Evolutionary conservation across 257 asterid species (phyloP).

Genomic region (Thymus quinquecostatus): DNA sequence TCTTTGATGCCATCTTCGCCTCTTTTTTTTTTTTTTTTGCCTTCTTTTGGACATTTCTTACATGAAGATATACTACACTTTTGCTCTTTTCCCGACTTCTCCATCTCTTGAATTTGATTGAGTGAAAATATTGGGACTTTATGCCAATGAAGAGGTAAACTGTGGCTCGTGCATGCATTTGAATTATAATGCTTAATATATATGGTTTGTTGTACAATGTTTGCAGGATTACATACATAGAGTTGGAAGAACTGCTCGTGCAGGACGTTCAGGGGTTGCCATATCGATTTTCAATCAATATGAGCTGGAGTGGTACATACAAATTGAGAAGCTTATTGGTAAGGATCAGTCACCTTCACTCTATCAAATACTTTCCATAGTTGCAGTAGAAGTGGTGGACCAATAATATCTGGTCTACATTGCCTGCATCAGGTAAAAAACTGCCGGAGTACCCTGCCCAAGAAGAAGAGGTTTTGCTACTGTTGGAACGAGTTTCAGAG

Average conservation of each 20-base stretch:
- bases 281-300: conserved; percentile 84
- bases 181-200: conserved; percentile 11
- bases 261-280: conserved; percentile 95
- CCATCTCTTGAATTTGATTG: background rate
- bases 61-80: too few species aligned
- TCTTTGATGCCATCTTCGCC: too few species aligned
- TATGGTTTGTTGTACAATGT: conserved; percentile 21
- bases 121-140: background rate
- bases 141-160: background rate
- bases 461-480: conserved; percentile 76
- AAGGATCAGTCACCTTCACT: conserved; percentile 23
- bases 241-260: conserved; percentile 99
- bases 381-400: background rate
- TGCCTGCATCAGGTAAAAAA: conserved; percentile 62
- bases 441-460: conserved; percentile 69
- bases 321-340: conserved; percentile 87
- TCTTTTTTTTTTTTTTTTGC: too few species aligned
- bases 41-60: too few species aligned
- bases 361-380: background rate
- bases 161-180: background rate
- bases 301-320: conserved; percentile 86
- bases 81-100: background rate
- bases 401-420: conserved; percentile 14
- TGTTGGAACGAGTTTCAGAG: conserved; percentile 73
- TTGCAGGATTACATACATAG: conserved; percentile 91